A percentile compares a stretch with the other conserved stretches of the same genome.
These are phyloP conservation scores for Rosellinia necatrix DNA, from an alignment of 2,329 filamentous ascomycete genomes.

Conservation along the genomic window DNA sequence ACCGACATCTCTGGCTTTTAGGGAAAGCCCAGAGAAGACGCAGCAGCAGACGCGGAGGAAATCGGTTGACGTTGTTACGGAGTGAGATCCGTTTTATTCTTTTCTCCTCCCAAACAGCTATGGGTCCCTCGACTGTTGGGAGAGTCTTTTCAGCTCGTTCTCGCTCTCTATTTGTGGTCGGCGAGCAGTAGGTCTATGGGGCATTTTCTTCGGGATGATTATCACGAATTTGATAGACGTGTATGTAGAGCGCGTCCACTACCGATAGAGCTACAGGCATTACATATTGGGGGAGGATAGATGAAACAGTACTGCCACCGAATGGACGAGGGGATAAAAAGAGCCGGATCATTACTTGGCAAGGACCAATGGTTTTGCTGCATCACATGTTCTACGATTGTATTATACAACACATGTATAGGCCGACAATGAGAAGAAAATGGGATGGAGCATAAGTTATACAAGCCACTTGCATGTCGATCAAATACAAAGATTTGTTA, in stretches of 20 bases:
- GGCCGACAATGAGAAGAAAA: no score
- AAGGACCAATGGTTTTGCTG: constrained; percentile 5
- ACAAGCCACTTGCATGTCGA: not conserved
- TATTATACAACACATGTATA: constrained; percentile 30
- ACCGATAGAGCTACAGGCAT: constrained; percentile 3
- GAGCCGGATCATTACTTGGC: not conserved
- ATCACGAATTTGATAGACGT: constrained; percentile 14
- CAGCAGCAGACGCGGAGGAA: constrained; percentile 37
- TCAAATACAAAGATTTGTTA: constrained; percentile 8
- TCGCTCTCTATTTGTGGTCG: not conserved
- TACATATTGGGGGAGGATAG: not conserved
- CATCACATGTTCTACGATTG: constrained; percentile 19
- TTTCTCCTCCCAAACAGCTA: not conserved
- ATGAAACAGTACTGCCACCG: not conserved
- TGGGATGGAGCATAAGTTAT: no score
- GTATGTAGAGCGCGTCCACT: constrained; percentile 4
- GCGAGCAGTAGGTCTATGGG: not conserved
- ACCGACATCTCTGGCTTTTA: constrained; percentile 59
- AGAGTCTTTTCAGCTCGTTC: not conserved
- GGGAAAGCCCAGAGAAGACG: constrained; percentile 65
- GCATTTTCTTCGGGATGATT: not conserved
- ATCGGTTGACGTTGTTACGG: constrained; percentile 38
- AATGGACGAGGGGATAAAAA: not conserved
- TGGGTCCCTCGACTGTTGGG: not conserved
- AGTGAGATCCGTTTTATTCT: constrained; percentile 5